A percentile compares a stretch with the other conserved stretches of the same genome.
These are phyloP conservation scores for Cubamyces lactineus DNA, from an alignment of 768 basidiomycete species.

Conservation along the genomic window DNA sequence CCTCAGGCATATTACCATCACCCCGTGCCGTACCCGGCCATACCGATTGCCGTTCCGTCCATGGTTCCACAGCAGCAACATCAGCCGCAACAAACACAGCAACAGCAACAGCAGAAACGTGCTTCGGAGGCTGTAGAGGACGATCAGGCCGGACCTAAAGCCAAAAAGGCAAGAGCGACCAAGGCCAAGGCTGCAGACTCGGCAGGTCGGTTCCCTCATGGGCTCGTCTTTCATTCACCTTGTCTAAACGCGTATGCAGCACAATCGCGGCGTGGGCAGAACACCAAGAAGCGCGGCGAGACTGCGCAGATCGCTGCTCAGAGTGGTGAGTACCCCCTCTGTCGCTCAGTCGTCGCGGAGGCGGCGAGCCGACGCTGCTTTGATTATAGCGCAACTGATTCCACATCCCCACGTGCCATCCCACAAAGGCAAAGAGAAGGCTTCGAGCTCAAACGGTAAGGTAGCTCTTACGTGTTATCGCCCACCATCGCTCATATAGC, in stretches of 20 bases:
- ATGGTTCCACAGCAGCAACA: constrained; percentile 35
- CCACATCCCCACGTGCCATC: constrained; percentile 42
- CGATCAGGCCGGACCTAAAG: constrained; percentile 45
- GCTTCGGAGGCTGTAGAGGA: constrained; percentile 42
- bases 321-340: constrained; percentile 50
- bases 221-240: neutral
- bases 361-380: constrained; percentile 12
- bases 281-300: constrained; percentile 72
- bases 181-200: constrained; percentile 37
- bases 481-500: constrained; percentile 13
- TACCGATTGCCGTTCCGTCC: constrained; percentile 18
- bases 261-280: constrained; percentile 67
- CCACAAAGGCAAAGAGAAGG: constrained; percentile 52
- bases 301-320: constrained; percentile 66
- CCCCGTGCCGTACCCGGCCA: constrained; percentile 17
- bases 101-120: constrained; percentile 37
- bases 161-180: constrained; percentile 50
- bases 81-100: too few species aligned
- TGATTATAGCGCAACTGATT: constrained; percentile 28
- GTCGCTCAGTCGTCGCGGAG: constrained; percentile 10
- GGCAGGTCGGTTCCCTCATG: constrained; percentile 33
- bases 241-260: constrained; percentile 12
- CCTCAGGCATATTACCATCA: constrained; percentile 17
- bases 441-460: constrained; percentile 24
- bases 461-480: constrained; percentile 32